Evolutionary conservation across 2,329 filamentous ascomycete genomes (phyloP).

Genomic region (Endothia cerciana): DNA sequence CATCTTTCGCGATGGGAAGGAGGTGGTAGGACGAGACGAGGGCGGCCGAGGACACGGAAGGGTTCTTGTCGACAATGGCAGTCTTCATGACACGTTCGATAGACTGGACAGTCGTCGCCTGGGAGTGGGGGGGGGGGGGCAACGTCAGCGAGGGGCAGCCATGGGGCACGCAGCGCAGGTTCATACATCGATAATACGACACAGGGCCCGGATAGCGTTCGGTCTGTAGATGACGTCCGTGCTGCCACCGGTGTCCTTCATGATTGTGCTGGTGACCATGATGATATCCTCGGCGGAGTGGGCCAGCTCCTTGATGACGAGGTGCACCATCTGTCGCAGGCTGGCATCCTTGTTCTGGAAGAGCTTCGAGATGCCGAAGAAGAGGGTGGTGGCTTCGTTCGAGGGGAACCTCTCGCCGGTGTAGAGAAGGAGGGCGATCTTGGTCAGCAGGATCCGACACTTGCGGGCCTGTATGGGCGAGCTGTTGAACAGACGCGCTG

Average conservation of each 20-base stretch:
- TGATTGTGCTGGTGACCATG: slow-evolving; percentile 99
- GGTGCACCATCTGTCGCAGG: slow-evolving; percentile 97
- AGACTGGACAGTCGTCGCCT: slow-evolving; percentile 94
- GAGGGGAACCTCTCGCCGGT: slow-evolving; percentile 96
- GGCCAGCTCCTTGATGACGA: slow-evolving; percentile 96
- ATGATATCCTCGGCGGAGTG: slow-evolving; percentile 97
- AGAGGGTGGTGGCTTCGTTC: slow-evolving; percentile 95
- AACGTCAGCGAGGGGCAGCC: slow-evolving; percentile 29
- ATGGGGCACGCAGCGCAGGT: slow-evolving; percentile 28
- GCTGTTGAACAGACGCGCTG: slow-evolving; percentile 96
- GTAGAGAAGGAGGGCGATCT: slow-evolving; percentile 94
- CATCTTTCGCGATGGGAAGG: slow-evolving; percentile 91
- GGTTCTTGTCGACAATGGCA: slow-evolving; percentile 98
- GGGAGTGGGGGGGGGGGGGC: slow-evolving; percentile 26
- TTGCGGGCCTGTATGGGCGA: slow-evolving; percentile 94
- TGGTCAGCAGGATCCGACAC: slow-evolving; percentile 97
- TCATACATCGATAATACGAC: slow-evolving; percentile 92
- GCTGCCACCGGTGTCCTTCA: slow-evolving; percentile 97
- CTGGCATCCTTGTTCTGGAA: slow-evolving; percentile 99
- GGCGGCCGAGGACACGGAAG: slow-evolving; percentile 93
- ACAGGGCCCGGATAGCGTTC: slow-evolving; percentile 93
- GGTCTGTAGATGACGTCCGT: slow-evolving; percentile 93
- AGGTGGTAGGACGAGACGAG: slow-evolving; percentile 97
- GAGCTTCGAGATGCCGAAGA: slow-evolving; percentile 98
- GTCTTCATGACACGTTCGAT: slow-evolving; percentile 99